phyloP scores from a whole-genome alignment of 1,139 yeast species.

The Lodderomyces pseudojiufengensis region DNA sequence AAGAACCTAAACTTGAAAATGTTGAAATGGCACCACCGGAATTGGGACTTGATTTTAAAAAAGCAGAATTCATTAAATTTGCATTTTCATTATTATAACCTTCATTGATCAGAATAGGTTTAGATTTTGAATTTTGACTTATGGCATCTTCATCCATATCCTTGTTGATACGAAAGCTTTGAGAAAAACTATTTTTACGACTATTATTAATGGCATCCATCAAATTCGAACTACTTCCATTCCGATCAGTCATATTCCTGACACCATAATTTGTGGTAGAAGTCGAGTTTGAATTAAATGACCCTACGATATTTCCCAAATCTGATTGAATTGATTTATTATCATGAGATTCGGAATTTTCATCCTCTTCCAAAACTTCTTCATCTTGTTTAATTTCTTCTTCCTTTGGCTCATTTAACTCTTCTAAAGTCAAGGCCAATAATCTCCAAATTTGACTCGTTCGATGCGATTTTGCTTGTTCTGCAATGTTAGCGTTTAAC shows the following conservation, averaged over 20 bases:
- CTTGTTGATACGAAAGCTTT: constrained; percentile 10
- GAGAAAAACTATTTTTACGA: constrained; percentile 20
- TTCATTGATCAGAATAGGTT: constrained; percentile 11
- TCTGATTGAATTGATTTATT: constrained; percentile 38
- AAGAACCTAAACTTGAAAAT: constrained; percentile 7
- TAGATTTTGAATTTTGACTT: constrained; percentile 5
- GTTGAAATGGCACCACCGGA: constrained; percentile 7
- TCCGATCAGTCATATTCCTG: neutral
- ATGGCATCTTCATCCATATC: constrained; percentile 9
- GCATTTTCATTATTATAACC: constrained; percentile 40
- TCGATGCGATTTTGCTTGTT: constrained; percentile 46
- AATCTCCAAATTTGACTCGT: constrained; percentile 71
- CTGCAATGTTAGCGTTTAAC: constrained; percentile 58
- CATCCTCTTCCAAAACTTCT: neutral
- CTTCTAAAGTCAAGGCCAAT: constrained; percentile 55
- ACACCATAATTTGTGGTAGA: constrained; percentile 37
- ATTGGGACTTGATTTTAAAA: constrained; percentile 10
- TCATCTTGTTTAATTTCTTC: constrained; percentile 3
- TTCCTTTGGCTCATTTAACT: constrained; percentile 15
- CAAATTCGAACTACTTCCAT: neutral
- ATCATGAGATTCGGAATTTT: constrained; percentile 12
- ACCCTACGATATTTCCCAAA: constrained; percentile 41
- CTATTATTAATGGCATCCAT: constrained; percentile 14
- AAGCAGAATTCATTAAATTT: constrained; percentile 34
- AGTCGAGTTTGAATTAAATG: constrained; percentile 43